Evolutionary conservation across 495 filamentous ascomycete species (phyloP).

Genomic region (Penicillium psychrofluorescens): DNA sequence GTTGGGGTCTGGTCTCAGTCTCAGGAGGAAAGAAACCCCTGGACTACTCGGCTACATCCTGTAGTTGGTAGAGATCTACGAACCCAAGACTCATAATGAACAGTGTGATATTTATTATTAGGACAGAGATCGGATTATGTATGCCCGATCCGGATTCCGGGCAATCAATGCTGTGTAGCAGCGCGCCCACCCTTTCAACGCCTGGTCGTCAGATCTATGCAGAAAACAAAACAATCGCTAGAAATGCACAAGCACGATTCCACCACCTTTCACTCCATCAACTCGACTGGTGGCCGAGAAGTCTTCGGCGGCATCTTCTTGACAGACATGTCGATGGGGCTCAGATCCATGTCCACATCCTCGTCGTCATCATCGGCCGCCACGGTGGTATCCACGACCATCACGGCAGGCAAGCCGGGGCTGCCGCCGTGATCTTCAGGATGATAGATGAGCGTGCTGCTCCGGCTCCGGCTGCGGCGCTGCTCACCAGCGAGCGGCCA

Average conservation of each 20-base stretch:
- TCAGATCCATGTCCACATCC: slow-evolving; percentile 33
- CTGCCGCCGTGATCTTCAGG: slow-evolving; percentile 67
- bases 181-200: too few relatives aligned
- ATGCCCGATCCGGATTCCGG: not conserved
- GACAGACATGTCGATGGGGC: slow-evolving; percentile 34
- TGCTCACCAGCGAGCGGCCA: slow-evolving; percentile 27
- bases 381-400: slow-evolving; percentile 81
- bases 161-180: not conserved
- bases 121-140: too few relatives aligned
- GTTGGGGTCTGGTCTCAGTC: not conserved
- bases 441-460: slow-evolving; percentile 67
- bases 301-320: slow-evolving; percentile 68
- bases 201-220: slow-evolving; percentile 1
- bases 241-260: slow-evolving; percentile 8
- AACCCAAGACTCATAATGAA: too few relatives aligned
- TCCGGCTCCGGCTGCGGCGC: slow-evolving; percentile 52
- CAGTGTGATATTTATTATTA: too few relatives aligned
- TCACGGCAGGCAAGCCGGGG: slow-evolving; percentile 77
- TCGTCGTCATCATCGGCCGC: slow-evolving; percentile 33
- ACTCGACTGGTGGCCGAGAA: slow-evolving; percentile 76
- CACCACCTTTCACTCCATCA: slow-evolving; percentile 54
- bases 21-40: not conserved
- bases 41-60: too few relatives aligned
- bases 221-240: slow-evolving; percentile 12
- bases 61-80: too few relatives aligned